These are phyloP conservation scores for Ogataea trehaloabstinens DNA, from an alignment of 805 yeast genomes.

Conservation along the genomic window DNA sequence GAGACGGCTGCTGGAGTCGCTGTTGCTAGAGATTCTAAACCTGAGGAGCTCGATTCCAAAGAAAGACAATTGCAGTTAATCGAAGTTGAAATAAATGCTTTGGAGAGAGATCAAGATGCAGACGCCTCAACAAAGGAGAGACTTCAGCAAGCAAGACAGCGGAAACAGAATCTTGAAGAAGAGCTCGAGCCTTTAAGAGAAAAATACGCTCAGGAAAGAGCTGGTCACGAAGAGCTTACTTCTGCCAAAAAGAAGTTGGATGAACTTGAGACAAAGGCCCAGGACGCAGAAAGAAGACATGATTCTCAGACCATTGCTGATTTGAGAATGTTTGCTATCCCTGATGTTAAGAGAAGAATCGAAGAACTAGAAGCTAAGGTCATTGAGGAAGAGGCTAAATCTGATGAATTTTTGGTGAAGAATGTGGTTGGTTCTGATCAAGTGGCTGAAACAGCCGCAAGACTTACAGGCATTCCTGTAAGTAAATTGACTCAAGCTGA, in stretches of 20 bases:
- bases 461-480: slow-evolving; percentile 93
- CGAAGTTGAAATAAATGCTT: slow-evolving; percentile 94
- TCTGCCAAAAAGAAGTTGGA: slow-evolving; percentile 86
- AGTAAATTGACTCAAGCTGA: slow-evolving; percentile 93
- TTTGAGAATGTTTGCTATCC: slow-evolving; percentile 94
- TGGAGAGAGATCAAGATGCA: slow-evolving; percentile 92
- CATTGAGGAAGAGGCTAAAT: slow-evolving; percentile 60
- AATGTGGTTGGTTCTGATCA: slow-evolving; percentile 78
- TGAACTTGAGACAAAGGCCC: slow-evolving; percentile 88
- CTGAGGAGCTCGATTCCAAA: slow-evolving; percentile 90
- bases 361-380: slow-evolving; percentile 70
- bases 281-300: slow-evolving; percentile 95
- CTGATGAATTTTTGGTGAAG: slow-evolving; percentile 61
- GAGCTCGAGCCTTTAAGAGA: slow-evolving; percentile 81
- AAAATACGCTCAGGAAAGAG: slow-evolving; percentile 80
- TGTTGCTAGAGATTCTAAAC: slow-evolving; percentile 96
- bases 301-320: slow-evolving; percentile 96
- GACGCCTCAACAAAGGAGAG: slow-evolving; percentile 83
- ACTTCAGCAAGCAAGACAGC: slow-evolving; percentile 71
- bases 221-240: slow-evolving; percentile 88
- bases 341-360: slow-evolving; percentile 79
- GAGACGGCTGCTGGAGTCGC: slow-evolving; percentile 97
- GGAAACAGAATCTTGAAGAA: slow-evolving; percentile 81
- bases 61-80: slow-evolving; percentile 90
- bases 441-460: slow-evolving; percentile 50